Evolutionary conservation across 208 protist species (phyloP).

Genomic region (Wallacemonas sp.): DNA sequence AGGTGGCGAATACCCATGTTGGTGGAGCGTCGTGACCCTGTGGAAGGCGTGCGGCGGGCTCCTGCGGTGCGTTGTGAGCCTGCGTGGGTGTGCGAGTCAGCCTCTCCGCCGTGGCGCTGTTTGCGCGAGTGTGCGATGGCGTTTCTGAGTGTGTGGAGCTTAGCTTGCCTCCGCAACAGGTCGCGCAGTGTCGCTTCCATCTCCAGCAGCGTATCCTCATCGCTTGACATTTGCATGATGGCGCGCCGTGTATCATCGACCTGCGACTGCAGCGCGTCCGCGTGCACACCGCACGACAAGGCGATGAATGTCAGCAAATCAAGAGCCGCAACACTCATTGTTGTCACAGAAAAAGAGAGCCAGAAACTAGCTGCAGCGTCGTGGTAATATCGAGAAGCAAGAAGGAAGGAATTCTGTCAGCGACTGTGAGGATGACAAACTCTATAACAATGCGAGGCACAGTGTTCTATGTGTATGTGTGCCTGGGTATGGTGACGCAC

Average conservation of each 20-base stretch:
- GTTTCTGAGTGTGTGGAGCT: slow-evolving; percentile 36
- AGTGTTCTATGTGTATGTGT: no score
- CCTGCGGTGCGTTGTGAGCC: not conserved
- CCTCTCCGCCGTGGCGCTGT: slow-evolving; percentile 19
- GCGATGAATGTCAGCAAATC: slow-evolving; percentile 63
- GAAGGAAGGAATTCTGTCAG: no score
- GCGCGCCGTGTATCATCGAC: slow-evolving; percentile 52
- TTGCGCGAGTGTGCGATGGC: slow-evolving; percentile 37
- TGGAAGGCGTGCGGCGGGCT: not conserved
- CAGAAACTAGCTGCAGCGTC: no score
- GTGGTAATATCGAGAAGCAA: no score
- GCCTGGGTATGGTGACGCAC: no score
- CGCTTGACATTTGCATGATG: slow-evolving; percentile 45
- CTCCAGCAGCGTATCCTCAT: slow-evolving; percentile 46
- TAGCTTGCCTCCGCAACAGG: slow-evolving; percentile 45
- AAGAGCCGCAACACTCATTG: slow-evolving; percentile 22
- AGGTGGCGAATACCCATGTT: slow-evolving; percentile 1
- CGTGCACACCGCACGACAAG: slow-evolving; percentile 72
- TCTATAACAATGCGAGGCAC: no score
- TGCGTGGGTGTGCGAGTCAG: no score
- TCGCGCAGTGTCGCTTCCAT: slow-evolving; percentile 46
- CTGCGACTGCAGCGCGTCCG: slow-evolving; percentile 63
- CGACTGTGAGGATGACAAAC: no score
- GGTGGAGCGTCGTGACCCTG: not conserved
- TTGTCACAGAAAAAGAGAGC: no score